phyloP scores from a whole-genome alignment of 306 rosid genomes.

The Neltuma alba region DNA sequence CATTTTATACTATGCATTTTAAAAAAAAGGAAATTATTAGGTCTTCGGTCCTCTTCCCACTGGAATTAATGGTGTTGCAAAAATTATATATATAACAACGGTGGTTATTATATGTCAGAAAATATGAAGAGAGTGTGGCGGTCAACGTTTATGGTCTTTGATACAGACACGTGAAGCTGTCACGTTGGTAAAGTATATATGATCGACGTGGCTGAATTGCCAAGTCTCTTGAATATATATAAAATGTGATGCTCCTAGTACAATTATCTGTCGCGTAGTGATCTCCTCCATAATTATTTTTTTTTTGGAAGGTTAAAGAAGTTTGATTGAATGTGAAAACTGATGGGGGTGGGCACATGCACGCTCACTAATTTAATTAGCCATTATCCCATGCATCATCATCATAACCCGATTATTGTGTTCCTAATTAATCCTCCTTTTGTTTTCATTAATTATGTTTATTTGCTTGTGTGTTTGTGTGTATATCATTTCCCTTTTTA shows the following conservation, averaged over 20 bases:
- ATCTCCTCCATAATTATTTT: background rate
- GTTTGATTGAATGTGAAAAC: background rate
- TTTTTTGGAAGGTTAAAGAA: background rate
- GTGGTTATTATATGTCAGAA: background rate
- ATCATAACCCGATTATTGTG: slow-evolving; percentile 35
- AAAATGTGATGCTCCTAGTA: background rate
- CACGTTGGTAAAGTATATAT: background rate
- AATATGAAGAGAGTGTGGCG: background rate
- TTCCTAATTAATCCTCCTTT: background rate
- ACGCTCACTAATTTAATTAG: background rate
- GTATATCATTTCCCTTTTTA: background rate
- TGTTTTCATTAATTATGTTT: too few relatives aligned
- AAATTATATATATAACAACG: background rate
- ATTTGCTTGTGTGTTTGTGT: too few relatives aligned
- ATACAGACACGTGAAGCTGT: too few relatives aligned
- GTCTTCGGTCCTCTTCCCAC: background rate
- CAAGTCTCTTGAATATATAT: background rate
- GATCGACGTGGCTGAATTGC: background rate
- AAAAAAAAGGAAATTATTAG: background rate
- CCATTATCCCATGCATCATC: slow-evolving; percentile 19
- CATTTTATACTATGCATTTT: background rate
- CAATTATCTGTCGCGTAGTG: background rate
- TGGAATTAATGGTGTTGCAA: background rate
- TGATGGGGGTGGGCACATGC: slow-evolving; percentile 34
- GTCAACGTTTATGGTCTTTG: too few relatives aligned